These are phyloP conservation scores for Colletotrichum theobromicola DNA, from an alignment of 2,329 filamentous ascomycete genomes.

Conservation along the genomic window DNA sequence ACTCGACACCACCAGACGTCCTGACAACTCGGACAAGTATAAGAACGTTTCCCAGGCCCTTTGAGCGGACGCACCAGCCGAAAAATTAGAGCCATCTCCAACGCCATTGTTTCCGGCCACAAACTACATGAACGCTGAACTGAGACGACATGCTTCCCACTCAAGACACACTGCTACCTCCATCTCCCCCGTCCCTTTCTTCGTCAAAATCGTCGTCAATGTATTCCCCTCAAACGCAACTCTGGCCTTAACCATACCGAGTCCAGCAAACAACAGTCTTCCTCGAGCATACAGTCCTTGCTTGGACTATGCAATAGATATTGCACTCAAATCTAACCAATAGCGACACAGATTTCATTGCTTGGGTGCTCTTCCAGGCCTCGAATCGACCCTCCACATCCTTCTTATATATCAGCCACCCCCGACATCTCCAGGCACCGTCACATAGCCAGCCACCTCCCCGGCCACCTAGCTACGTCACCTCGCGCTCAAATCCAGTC, in stretches of 20 bases:
- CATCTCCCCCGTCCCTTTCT: background rate
- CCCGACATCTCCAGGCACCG: background rate
- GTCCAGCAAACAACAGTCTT: too few relatives aligned
- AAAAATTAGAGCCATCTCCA: fast-evolving
- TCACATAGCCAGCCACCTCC: too few relatives aligned
- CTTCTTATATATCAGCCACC: background rate
- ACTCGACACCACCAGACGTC: background rate
- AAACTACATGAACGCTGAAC: background rate
- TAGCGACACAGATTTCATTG: too few relatives aligned
- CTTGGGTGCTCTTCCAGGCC: background rate
- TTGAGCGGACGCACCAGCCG: background rate
- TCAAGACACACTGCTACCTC: too few relatives aligned
- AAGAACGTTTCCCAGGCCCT: background rate
- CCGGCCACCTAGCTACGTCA: background rate
- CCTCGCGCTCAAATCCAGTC: background rate
- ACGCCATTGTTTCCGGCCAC: background rate
- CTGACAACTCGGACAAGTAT: background rate
- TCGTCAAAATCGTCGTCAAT: background rate
- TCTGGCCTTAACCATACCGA: too few relatives aligned
- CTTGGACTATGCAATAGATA: too few relatives aligned
- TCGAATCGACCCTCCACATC: background rate
- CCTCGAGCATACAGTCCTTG: too few relatives aligned
- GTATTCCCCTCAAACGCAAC: too few relatives aligned
- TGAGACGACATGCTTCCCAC: background rate
- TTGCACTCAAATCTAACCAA: too few relatives aligned